A percentile compares a stretch with the other conserved stretches of the same genome.
These are phyloP conservation scores for Termitomyces sp. DNA, from an alignment of 768 basidiomycete species.

Conservation along the genomic window DNA sequence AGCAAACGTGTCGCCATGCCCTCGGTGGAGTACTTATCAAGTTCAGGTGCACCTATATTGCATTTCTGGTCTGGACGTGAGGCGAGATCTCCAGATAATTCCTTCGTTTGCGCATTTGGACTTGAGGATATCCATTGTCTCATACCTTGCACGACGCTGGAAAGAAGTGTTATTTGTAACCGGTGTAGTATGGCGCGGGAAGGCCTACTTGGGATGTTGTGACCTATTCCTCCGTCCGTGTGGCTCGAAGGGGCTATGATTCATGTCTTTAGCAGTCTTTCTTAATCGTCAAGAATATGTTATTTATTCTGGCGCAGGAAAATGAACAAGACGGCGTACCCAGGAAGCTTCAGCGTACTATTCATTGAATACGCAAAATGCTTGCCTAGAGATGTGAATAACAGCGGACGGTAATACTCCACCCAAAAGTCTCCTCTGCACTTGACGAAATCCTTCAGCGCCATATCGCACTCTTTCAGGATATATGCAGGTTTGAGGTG, in stretches of 20 bases:
- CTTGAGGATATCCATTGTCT: slow-evolving; percentile 70
- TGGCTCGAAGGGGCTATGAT: slow-evolving; percentile 72
- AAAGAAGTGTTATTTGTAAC: background rate
- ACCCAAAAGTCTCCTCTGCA: slow-evolving; percentile 74
- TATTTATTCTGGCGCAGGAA: background rate
- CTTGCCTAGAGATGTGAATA: slow-evolving; percentile 81
- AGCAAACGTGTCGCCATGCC: slow-evolving; percentile 51
- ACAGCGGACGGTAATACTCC: slow-evolving; percentile 79
- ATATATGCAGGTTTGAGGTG: slow-evolving; percentile 65
- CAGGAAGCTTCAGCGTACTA: slow-evolving; percentile 76
- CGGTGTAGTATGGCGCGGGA: background rate
- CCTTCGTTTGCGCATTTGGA: slow-evolving; percentile 34
- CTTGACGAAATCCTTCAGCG: slow-evolving; percentile 55
- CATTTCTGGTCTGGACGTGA: slow-evolving; percentile 30
- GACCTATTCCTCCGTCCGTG: slow-evolving; percentile 36
- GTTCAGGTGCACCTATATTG: slow-evolving; percentile 21
- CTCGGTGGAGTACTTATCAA: slow-evolving; percentile 49
- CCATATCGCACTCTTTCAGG: slow-evolving; percentile 55
- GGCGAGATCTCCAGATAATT: slow-evolving; percentile 28
- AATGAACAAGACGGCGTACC: slow-evolving; percentile 36
- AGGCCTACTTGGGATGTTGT: slow-evolving; percentile 28
- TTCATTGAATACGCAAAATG: slow-evolving; percentile 95
- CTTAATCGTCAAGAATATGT: slow-evolving; percentile 26
- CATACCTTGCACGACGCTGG: slow-evolving; percentile 72
- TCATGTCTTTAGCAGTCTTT: slow-evolving; percentile 62